Evolutionary conservation across 495 filamentous ascomycete species (phyloP).

Genomic region (Staphylotrichum longicolle): DNA sequence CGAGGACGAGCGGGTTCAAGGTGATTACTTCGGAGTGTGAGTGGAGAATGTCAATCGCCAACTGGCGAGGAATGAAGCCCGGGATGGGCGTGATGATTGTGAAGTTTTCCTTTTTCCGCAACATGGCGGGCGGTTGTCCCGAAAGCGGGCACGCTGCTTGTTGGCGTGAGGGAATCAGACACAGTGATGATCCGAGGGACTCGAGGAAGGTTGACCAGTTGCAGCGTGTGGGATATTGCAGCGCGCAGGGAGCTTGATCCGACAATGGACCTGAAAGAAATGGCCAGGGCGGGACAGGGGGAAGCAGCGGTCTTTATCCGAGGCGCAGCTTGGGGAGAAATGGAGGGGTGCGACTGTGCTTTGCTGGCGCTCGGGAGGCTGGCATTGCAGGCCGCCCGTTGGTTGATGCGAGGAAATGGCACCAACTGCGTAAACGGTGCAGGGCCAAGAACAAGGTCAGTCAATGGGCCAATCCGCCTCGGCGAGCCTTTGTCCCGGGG

Average conservation of each 20-base stretch:
- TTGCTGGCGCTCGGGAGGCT: background rate
- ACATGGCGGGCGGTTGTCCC: constrained; percentile 32
- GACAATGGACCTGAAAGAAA: constrained; percentile 5
- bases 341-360: background rate
- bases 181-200: background rate
- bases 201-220: too few relatives aligned
- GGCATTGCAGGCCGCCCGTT: background rate
- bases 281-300: background rate
- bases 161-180: background rate
- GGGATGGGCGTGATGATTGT: constrained; percentile 51
- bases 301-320: constrained; percentile 10
- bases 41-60: constrained; percentile 47
- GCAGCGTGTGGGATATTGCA: background rate
- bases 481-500: background rate
- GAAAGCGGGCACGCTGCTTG: background rate
- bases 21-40: constrained; percentile 71
- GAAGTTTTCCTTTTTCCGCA: constrained; percentile 50
- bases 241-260: too few relatives aligned
- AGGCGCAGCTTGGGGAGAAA: constrained; percentile 8
- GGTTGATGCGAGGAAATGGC: background rate
- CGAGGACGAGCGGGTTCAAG: constrained; percentile 70
- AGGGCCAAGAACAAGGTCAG: constrained; percentile 8
- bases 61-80: constrained; percentile 48
- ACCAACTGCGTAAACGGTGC: constrained; percentile 1
- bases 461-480: background rate